Evolutionary conservation across 1,139 yeast genomes (phyloP).

Genomic region (Sugiyamaella novakii): DNA sequence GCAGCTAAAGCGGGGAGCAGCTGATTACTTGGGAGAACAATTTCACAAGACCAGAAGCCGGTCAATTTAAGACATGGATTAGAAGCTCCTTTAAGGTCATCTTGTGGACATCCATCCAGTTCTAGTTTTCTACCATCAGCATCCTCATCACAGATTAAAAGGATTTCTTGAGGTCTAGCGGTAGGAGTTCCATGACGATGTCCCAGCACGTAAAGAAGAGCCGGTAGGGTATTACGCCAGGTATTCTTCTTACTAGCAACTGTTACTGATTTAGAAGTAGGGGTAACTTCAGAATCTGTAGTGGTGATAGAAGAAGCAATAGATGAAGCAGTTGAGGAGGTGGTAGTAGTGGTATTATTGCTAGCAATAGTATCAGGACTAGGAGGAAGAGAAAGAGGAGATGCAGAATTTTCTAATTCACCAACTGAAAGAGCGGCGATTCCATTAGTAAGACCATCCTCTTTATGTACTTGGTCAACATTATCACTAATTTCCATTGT

Average conservation of each 20-base stretch:
- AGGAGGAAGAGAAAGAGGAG: constrained; percentile 9
- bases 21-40: constrained; percentile 19
- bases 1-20: constrained; percentile 18
- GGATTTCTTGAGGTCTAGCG: constrained; percentile 19
- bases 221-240: constrained; percentile 24
- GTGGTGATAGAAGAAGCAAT: constrained; percentile 11
- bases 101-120: constrained; percentile 52
- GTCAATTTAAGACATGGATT: constrained; percentile 19
- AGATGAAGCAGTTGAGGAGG: constrained; percentile 5
- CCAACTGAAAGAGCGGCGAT: constrained; percentile 5
- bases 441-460: constrained; percentile 7
- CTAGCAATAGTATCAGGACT: constrained; percentile 15
- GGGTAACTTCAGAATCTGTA: neutral
- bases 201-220: constrained; percentile 18
- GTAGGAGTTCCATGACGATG: constrained; percentile 21
- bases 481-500: neutral
- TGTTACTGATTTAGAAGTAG: neutral
- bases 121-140: constrained; percentile 62
- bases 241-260: constrained; percentile 10
- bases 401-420: neutral
- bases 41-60: constrained; percentile 23
- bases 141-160: constrained; percentile 57
- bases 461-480: neutral
- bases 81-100: constrained; percentile 15
- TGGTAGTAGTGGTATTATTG: constrained; percentile 6